Conservation (phyloP, 495 filamentous ascomycete genomes). For the Terfezia claveryi region DNA sequence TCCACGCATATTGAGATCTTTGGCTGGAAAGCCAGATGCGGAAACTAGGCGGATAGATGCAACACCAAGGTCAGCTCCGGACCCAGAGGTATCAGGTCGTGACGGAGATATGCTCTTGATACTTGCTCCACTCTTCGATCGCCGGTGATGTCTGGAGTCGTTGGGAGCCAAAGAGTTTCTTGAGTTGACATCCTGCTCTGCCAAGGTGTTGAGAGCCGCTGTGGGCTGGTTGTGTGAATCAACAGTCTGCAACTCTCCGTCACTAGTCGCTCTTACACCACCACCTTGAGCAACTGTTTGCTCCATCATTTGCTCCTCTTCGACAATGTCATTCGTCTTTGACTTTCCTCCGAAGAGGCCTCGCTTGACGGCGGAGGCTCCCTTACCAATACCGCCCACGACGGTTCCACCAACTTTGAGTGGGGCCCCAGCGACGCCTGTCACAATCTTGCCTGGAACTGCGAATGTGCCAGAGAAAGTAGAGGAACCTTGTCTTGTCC, state of each 20-base stretch:
- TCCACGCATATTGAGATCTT: conserved; percentile 55
- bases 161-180: conserved; percentile 23
- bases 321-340: conserved; percentile 31
- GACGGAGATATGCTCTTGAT: conserved; percentile 27
- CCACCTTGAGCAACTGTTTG: conserved; percentile 3
- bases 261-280: conserved; percentile 4
- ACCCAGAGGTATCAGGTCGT: conserved; percentile 25
- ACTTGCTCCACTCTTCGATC: conserved; percentile 37
- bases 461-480: conserved; percentile 88
- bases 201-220: conserved; percentile 4
- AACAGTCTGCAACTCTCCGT: conserved; percentile 1
- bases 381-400: conserved; percentile 63
- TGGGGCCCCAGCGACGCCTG: conserved; percentile 54
- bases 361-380: conserved; percentile 65
- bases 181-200: conserved; percentile 5
- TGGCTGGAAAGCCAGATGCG: conserved; percentile 53
- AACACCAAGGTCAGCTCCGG: conserved; percentile 37
- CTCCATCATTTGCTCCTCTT: conserved; percentile 6
- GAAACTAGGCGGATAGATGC: conserved; percentile 63
- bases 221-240: background rate
- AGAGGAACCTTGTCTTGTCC: conserved; percentile 69
- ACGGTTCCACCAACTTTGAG: conserved; percentile 65
- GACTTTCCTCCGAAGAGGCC: conserved; percentile 42
- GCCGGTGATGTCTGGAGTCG: conserved; percentile 30
- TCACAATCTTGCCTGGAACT: conserved; percentile 73